phyloP scores from a whole-genome alignment of 148 eudicot genomes.

The Heliamphora exappendiculata region DNA sequence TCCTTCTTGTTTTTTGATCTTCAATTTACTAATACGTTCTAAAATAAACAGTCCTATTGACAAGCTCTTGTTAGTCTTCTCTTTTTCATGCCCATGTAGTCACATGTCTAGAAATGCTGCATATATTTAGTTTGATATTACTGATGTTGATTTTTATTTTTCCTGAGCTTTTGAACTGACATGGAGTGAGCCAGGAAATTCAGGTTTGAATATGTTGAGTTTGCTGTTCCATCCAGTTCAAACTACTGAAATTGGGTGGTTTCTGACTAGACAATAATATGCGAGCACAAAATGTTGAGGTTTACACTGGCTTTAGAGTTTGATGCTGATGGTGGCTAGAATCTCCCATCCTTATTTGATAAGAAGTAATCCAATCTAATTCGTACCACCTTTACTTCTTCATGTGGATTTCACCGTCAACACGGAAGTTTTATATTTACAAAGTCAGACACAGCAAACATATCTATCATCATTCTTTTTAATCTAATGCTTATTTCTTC shows the following conservation, averaged over 20 bases:
- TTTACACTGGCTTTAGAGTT: background rate
- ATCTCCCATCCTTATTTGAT: background rate
- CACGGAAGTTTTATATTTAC: no score
- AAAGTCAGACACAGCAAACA: no score
- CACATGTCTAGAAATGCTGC: background rate
- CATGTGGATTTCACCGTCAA: no score
- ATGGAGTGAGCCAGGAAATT: background rate
- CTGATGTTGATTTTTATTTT: background rate
- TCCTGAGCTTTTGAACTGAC: background rate
- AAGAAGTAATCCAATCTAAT: background rate
- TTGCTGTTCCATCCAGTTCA: background rate
- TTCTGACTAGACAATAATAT: background rate
- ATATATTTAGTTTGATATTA: background rate
- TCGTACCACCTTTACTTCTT: background rate
- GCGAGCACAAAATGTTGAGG: background rate
- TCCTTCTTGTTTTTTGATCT: background rate
- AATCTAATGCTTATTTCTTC: no score
- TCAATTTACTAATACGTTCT: background rate
- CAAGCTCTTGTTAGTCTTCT: background rate
- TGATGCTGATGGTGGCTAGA: background rate
- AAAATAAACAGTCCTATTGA: background rate
- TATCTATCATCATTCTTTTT: no score
- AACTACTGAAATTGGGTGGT: background rate
- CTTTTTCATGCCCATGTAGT: background rate
- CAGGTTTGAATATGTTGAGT: background rate